Evolutionary conservation across 75 land plant species (phyloP).

Genomic region (Adiantum capillusveneris): DNA sequence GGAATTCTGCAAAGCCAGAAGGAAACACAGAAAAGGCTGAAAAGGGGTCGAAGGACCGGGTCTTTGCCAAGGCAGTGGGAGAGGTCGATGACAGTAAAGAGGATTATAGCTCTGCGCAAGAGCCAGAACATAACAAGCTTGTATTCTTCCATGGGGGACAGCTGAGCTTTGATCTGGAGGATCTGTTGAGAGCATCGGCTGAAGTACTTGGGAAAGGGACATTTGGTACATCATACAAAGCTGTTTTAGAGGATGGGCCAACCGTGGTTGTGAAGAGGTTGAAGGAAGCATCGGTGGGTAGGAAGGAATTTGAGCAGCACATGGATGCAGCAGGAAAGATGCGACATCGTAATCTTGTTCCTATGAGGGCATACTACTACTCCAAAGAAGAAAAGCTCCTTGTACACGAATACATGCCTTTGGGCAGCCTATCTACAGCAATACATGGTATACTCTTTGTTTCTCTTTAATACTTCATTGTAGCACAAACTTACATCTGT

Average conservation of each 20-base stretch:
- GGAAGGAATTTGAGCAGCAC: slow-evolving; percentile 45
- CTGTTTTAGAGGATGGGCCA: slow-evolving; percentile 42
- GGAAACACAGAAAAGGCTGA: slow-evolving; percentile 1
- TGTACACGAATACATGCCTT: slow-evolving; percentile 55
- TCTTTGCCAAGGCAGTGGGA: slow-evolving; percentile 15
- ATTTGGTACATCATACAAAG: slow-evolving; percentile 59
- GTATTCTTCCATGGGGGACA: slow-evolving; percentile 37
- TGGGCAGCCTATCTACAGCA: slow-evolving; percentile 53
- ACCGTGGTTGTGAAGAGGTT: slow-evolving; percentile 60
- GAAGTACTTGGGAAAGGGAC: slow-evolving; percentile 66
- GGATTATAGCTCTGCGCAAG: slow-evolving; percentile 11
- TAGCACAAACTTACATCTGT: no score
- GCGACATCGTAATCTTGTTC: slow-evolving; percentile 48
- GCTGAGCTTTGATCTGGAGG: slow-evolving; percentile 48
- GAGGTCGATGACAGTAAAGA: slow-evolving; percentile 23
- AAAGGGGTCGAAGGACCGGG: slow-evolving; percentile 18
- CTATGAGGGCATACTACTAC: slow-evolving; percentile 48
- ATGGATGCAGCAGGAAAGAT: slow-evolving; percentile 28
- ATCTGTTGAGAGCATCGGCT: slow-evolving; percentile 60
- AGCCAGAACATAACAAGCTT: slow-evolving; percentile 24
- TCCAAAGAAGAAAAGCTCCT: slow-evolving; percentile 62
- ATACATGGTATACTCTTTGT: slow-evolving; percentile 38
- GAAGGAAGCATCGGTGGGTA: slow-evolving; percentile 39
- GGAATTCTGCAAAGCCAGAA: not conserved
- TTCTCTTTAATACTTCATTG: not conserved